Conservation (phyloP, 345 rosid species). For the Lepidium didymum region DNA sequence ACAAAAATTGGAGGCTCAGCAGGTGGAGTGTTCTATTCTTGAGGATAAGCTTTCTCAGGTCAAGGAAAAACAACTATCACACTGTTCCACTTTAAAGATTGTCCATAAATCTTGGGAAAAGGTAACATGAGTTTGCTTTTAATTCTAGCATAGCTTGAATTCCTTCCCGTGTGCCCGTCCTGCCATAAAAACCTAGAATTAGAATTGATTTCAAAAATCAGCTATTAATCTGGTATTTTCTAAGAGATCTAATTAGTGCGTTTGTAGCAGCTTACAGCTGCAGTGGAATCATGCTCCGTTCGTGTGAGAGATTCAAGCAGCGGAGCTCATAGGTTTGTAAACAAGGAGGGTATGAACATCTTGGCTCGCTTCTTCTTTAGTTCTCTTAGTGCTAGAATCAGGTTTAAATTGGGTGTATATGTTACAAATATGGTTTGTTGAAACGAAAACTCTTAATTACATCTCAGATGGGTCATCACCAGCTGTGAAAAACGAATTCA, state of each 20-base stretch:
- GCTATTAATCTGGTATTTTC: background rate
- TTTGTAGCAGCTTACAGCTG: conserved; percentile 49
- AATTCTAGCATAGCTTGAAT: background rate
- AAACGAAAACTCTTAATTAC: conserved; percentile 18
- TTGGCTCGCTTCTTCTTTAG: background rate
- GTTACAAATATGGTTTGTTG: conserved; percentile 20
- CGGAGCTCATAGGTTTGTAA: conserved; percentile 23
- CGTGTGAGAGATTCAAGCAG: conserved; percentile 38
- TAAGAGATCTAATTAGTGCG: conserved; percentile 11
- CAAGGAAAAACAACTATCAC: conserved; percentile 52
- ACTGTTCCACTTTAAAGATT: conserved; percentile 46
- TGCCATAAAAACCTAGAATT: background rate
- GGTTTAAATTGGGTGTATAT: background rate
- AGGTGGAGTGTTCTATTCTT: conserved; percentile 57
- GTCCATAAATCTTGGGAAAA: conserved; percentile 65
- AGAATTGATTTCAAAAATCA: background rate
- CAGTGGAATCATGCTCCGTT: conserved; percentile 53
- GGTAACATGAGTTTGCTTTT: conserved; percentile 36
- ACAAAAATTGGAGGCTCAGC: conserved; percentile 78
- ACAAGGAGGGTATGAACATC: conserved; percentile 42
- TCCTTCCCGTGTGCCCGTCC: background rate
- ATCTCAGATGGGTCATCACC: conserved; percentile 42
- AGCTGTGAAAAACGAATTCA: conserved; percentile 51
- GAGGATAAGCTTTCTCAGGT: conserved; percentile 51
- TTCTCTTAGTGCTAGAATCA: background rate